Evolutionary conservation across 768 basidiomycete species (phyloP), one percentile per base, ranked within the genome.

Genomic region (Macrolepiota fuliginosa): DNA sequence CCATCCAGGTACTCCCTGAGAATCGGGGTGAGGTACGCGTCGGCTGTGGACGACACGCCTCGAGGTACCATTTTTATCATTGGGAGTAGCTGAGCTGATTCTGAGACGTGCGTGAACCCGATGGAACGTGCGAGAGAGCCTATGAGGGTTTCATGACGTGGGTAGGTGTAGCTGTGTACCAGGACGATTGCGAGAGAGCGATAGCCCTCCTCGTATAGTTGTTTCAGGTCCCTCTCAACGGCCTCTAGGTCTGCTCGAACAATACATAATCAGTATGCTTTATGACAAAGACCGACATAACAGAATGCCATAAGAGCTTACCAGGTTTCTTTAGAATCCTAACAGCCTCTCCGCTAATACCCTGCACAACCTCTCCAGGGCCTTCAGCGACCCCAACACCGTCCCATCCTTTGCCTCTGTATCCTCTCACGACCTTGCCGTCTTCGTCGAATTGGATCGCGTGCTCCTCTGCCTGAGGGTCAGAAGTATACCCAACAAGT

Each of bases 61-160:
- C 96, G 89, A 1, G 94, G 91, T 10, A 97, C 92, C 82, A 96
- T 91, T 75, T 94, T 94, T 79, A 96, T 96, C 91, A 94, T 94
- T 2, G 94, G 91, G 29, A 93, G 82, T n/a, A 96, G 80, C 63
- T 88, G 85, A 2, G 92, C 89, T 0, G 94, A 96, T 67, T 92
- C 86, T 1, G 94, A 96, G 66, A 98, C 85, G 49, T 97, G 94
- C 4, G 81, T 79, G 73, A 98, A 98, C n/a, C 96, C 96, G 4
- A 96, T 70, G 51, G 83, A 81, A 22, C 85, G 81, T 3, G 95
- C 96, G 19, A 96, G 70, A 0, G 76, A 74, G 32, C 90, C 94
- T 22, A 98, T 74, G 39, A 81, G 73, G 2, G 78, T 76, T 71
- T 98, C 96, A 71, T 98, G 96, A 9, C 89, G 85, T 0, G 92